Evolutionary conservation across 495 filamentous ascomycete species (phyloP).

Genomic region (Penicillium paxilli): DNA sequence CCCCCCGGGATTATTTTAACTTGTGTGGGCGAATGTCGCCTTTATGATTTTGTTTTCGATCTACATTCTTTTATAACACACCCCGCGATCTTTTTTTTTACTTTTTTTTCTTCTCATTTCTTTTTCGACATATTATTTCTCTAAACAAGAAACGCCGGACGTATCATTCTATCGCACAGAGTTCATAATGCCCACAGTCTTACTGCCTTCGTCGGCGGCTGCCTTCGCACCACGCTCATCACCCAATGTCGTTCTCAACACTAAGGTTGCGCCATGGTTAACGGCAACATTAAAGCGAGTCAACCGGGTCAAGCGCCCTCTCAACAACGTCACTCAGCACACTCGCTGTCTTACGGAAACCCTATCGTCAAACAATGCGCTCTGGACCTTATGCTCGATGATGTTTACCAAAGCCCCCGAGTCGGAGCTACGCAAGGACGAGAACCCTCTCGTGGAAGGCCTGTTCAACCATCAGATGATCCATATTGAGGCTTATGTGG

Average conservation of each 20-base stretch:
- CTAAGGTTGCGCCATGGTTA: constrained; percentile 96
- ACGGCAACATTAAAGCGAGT: constrained; percentile 96
- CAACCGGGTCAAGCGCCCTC: constrained; percentile 93
- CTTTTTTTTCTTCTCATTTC: constrained; percentile 16
- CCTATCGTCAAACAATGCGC: constrained; percentile 84
- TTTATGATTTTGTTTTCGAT: constrained; percentile 37
- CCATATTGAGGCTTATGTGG: constrained; percentile 95
- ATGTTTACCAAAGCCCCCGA: constrained; percentile 93
- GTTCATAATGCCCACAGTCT: constrained; percentile 80
- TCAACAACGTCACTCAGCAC: constrained; percentile 98
- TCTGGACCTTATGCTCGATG: constrained; percentile 93
- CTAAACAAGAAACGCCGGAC: constrained; percentile 24
- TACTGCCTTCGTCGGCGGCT: constrained; percentile 92
- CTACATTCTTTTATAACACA: constrained; percentile 32
- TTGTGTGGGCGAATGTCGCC: constrained; percentile 50
- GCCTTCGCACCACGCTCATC: constrained; percentile 94
- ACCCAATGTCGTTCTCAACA: constrained; percentile 92
- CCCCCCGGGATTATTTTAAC: constrained; percentile 3
- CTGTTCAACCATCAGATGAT: constrained; percentile 93
- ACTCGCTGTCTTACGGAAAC: constrained; percentile 96
- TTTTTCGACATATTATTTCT: neutral
- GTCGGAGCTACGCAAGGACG: constrained; percentile 78
- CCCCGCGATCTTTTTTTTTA: constrained; percentile 12
- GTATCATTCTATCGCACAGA: constrained; percentile 30
- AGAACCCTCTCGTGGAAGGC: constrained; percentile 86